Evolutionary conservation across 2,329 filamentous ascomycete genomes (phyloP).

Genomic region (Diaporthe amygdali): DNA sequence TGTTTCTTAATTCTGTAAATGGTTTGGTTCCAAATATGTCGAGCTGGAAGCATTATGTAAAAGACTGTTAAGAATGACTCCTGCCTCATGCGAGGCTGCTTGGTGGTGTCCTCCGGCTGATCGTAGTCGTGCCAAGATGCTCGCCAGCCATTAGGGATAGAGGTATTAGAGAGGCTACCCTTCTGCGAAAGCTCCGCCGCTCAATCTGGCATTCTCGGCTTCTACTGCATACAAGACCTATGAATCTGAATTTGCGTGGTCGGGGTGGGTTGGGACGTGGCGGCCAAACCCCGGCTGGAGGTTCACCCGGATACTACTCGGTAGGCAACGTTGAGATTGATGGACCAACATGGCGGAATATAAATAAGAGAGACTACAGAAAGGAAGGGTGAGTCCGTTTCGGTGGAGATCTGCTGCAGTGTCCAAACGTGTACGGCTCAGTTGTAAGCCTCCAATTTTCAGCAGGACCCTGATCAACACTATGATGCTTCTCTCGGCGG

Average conservation of each 20-base stretch:
- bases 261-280: background rate
- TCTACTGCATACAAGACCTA: background rate
- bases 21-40: background rate
- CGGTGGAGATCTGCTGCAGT: background rate
- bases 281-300: background rate
- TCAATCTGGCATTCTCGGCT: slow-evolving; percentile 2
- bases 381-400: too few species aligned
- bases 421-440: background rate
- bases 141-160: slow-evolving; percentile 1
- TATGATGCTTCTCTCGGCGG: background rate
- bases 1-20: background rate
- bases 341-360: background rate
- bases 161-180: background rate
- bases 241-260: background rate
- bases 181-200: background rate
- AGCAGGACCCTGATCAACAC: background rate
- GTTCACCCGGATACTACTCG: background rate
- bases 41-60: background rate
- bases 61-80: background rate
- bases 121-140: background rate
- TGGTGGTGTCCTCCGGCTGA: background rate
- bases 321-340: background rate
- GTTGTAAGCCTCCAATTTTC: background rate
- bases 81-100: background rate
- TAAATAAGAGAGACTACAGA: background rate